A percentile compares a stretch with the other conserved stretches of the same genome.
Conservation (phyloP, 192 early-diverging fungal species). For the Linnemannia zychae region DNA sequence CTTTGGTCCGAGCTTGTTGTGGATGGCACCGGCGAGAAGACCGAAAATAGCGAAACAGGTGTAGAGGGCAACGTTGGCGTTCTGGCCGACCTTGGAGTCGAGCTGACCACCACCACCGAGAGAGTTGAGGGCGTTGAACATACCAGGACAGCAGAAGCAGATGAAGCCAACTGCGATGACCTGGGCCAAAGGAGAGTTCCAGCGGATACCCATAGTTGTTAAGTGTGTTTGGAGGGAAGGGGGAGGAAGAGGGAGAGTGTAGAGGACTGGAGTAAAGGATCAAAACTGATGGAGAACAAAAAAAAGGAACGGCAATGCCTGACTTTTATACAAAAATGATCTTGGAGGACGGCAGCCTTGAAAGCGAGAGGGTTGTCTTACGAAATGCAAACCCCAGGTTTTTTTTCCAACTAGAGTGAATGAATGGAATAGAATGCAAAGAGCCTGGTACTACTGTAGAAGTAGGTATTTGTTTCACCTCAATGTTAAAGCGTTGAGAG, state of each 20-base stretch:
- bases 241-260: background rate
- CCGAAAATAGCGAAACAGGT: conserved; percentile 82
- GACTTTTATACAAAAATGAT: background rate
- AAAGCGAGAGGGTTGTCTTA: background rate
- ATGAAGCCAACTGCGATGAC: conserved; percentile 78
- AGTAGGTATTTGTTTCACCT: background rate
- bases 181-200: conserved; percentile 75
- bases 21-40: conserved; percentile 77
- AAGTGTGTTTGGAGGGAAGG: conserved; percentile 1
- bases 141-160: conserved; percentile 83
- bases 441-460: no score
- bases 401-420: background rate
- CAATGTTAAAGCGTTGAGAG: background rate
- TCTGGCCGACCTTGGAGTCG: conserved; percentile 70
- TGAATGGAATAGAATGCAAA: no score
- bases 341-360: background rate
- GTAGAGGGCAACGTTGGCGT: conserved; percentile 83
- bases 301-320: background rate
- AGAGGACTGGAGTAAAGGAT: background rate
- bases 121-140: conserved; percentile 75
- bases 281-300: background rate
- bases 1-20: conserved; percentile 82
- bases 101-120: conserved; percentile 76
- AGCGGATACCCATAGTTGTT: conserved; percentile 45
- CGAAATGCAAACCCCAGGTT: background rate